Base-by-base conservation (phyloP, 768 basidiomycete genomes). In the Mycena polygramma region DNA sequence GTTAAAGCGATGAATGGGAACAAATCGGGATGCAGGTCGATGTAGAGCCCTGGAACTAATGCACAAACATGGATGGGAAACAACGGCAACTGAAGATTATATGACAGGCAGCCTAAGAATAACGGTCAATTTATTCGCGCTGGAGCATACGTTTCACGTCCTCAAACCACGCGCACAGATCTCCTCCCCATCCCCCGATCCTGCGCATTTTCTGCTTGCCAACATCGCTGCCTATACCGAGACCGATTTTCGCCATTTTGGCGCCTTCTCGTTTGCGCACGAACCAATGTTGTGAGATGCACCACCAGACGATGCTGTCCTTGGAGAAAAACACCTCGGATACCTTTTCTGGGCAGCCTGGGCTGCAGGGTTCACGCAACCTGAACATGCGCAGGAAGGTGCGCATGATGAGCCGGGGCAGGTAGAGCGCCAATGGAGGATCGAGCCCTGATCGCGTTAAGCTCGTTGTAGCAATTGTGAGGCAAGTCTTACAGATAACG, bases 361-460 rank as follows among this genome's bases (percentile, higher is more conserved):
- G 80, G 24, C 85, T 85, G 72, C 90, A 90, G 0, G 82, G 73
- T 2, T 76, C 61, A 0, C 63, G 46, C 36, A 83, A 64, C 0
- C 81, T 59, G 14, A 86, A 55, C 13, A 89, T 66, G 30, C 89
- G 84, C 68, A 81, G 75, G n/a, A 90, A 73, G 0, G 90, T 91
- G 49, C 91, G 83, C 64, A 81, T 70, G 68, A 86, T 74, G 35
- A 91, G 70, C 20, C 91, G 88, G 22, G 91, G 89, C 62, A 92
- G 83, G 78, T 92, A 92, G 11, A 88, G 76, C 7, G 80, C 17
- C 46, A 92, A 78, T 10, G 91, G 91, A 14, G 90, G 90, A 70
- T 92, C 90, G 22, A 92, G 80, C 91, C 92, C 91, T 92, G 63
- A 13, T 65, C 9, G 49, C 22, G 30, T 51, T 36, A 51, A 17